These are phyloP conservation scores for Mycena indigotica DNA, from an alignment of 768 basidiomycete genomes.

Conservation along the genomic window DNA sequence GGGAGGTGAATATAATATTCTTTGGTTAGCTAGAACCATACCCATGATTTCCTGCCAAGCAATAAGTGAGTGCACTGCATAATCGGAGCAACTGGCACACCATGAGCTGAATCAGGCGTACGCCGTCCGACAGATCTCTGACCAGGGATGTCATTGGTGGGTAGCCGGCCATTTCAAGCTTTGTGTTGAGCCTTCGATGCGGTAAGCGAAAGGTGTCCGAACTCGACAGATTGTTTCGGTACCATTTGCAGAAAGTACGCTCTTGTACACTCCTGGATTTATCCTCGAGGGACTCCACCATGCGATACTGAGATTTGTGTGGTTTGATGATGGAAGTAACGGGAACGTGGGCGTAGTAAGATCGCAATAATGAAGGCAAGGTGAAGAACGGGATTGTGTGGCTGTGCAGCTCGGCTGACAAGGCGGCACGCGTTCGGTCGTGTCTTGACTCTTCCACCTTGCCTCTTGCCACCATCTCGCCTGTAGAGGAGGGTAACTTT, in stretches of 20 bases:
- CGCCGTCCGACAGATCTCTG: constrained; percentile 91
- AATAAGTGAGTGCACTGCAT: no score
- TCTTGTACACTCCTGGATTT: constrained; percentile 70
- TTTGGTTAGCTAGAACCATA: constrained; percentile 25
- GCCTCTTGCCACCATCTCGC: constrained; percentile 13
- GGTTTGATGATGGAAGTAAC: constrained; percentile 8
- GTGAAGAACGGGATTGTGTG: constrained; percentile 10
- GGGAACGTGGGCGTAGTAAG: background rate
- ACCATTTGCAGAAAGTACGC: constrained; percentile 94
- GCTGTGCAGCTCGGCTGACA: background rate
- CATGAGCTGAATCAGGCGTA: constrained; percentile 93
- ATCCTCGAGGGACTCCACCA: constrained; percentile 62
- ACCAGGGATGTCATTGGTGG: constrained; percentile 89
- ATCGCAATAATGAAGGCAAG: constrained; percentile 12
- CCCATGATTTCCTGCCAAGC: constrained; percentile 91
- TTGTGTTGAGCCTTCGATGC: constrained; percentile 84
- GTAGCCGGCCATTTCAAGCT: constrained; percentile 82
- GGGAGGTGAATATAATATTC: constrained; percentile 1
- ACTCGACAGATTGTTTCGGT: constrained; percentile 7
- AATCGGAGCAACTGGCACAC: constrained; percentile 49
- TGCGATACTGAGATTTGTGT: constrained; percentile 4
- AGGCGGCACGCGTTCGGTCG: constrained; percentile 38
- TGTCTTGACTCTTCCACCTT: no score
- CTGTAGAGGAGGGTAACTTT: constrained; percentile 5
- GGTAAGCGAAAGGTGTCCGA: constrained; percentile 12